Percentiles rank a stretch among this genome's conserved stretches.
phyloP scores from a whole-genome alignment of 192 early-diverging fungal genomes.

The Spinellus fusiger region DNA sequence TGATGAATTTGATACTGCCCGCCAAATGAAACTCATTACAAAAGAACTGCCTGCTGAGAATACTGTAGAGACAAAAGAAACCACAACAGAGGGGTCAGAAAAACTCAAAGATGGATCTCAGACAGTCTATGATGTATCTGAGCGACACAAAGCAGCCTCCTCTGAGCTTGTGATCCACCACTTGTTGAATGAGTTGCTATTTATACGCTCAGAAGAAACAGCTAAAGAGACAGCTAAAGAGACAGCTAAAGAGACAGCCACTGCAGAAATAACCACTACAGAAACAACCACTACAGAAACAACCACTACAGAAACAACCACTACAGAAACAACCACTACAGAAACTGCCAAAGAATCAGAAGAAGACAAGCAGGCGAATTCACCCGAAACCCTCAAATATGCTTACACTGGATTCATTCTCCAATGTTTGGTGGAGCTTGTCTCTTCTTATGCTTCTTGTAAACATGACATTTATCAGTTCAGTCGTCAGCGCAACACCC shows the following conservation, averaged over 20 bases:
- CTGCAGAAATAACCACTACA: too few relatives aligned
- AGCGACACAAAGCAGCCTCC: not conserved
- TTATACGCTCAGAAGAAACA: not conserved
- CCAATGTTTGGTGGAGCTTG: constrained; percentile 80
- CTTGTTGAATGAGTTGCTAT: constrained; percentile 19
- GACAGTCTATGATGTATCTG: too few relatives aligned
- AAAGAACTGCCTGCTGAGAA: constrained; percentile 13
- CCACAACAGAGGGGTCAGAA: not conserved
- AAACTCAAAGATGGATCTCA: too few relatives aligned
- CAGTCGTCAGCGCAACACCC: constrained; percentile 37
- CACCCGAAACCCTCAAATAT: constrained; percentile 21
- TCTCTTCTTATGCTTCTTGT: constrained; percentile 80
- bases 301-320: not conserved
- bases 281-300: not conserved
- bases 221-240: constrained; percentile 2
- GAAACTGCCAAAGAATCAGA: constrained; percentile 10
- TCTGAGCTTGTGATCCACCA: constrained; percentile 21
- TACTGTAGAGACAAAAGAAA: constrained; percentile 14
- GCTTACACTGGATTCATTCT: constrained; percentile 74
- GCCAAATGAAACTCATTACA: constrained; percentile 53
- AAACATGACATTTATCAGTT: constrained; percentile 65
- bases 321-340: not conserved
- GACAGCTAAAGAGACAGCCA: constrained; percentile 2
- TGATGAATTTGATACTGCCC: constrained; percentile 52
- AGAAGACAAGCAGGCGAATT: not conserved